These are phyloP conservation scores for Lyophyllum semitale DNA, from an alignment of 768 basidiomycete genomes.

Conservation along the genomic window DNA sequence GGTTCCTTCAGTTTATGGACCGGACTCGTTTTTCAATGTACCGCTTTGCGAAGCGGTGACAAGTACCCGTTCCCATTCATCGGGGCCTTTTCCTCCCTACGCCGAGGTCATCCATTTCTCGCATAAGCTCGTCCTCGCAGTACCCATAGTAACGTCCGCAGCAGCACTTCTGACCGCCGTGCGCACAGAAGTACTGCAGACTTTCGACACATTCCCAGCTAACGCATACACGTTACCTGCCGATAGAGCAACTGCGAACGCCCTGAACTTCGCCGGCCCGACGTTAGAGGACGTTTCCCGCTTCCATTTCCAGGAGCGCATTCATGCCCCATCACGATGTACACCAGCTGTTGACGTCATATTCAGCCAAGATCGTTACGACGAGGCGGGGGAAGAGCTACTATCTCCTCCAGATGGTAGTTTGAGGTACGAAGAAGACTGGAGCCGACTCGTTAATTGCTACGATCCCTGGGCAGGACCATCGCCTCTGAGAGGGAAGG, in stretches of 20 bases:
- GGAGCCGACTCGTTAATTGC: slow-evolving; percentile 48
- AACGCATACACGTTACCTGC: slow-evolving; percentile 27
- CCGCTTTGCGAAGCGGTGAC: slow-evolving; percentile 32
- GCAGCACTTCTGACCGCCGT: slow-evolving; percentile 38
- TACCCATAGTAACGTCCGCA: slow-evolving; percentile 41
- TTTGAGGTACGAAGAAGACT: slow-evolving; percentile 43
- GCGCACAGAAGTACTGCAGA: slow-evolving; percentile 38
- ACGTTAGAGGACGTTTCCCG: slow-evolving; percentile 40
- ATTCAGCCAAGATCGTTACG: slow-evolving; percentile 13
- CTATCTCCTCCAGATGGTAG: slow-evolving; percentile 17
- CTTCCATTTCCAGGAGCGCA: slow-evolving; percentile 45
- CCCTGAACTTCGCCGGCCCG: slow-evolving; percentile 28
- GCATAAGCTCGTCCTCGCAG: slow-evolving; percentile 38
- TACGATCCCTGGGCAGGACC: slow-evolving; percentile 35
- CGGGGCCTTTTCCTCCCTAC: slow-evolving; percentile 32
- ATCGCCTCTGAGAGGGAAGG: slow-evolving; percentile 38
- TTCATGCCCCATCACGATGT: slow-evolving; percentile 25
- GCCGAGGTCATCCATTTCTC: slow-evolving; percentile 41
- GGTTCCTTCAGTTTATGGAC: slow-evolving; percentile 44
- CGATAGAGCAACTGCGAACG: slow-evolving; percentile 34
- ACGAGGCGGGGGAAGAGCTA: slow-evolving; percentile 6
- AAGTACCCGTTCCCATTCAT: slow-evolving; percentile 23
- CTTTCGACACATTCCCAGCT: slow-evolving; percentile 24
- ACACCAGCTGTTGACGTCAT: slow-evolving; percentile 7
- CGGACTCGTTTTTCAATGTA: slow-evolving; percentile 44